Conservation (phyloP, 2,329 filamentous ascomycete species). For the Alternaria longipes region DNA sequence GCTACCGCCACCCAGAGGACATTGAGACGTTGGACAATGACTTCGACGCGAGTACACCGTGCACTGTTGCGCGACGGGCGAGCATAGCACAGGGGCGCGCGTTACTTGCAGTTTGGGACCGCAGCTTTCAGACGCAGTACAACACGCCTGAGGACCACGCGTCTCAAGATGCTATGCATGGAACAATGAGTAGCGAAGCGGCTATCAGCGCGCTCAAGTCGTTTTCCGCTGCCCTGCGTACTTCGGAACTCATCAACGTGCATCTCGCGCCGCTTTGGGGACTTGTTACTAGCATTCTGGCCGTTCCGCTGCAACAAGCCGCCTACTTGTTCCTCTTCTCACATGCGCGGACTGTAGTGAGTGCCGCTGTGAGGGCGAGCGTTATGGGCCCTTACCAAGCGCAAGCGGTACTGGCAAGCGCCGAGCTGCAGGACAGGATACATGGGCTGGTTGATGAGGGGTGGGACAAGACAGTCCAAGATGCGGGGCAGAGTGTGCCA, state of each 20-base stretch:
- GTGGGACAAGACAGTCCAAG: constrained; percentile 67
- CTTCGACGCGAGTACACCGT: constrained; percentile 78
- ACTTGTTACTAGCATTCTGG: constrained; percentile 69
- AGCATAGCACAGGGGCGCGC: constrained; percentile 80
- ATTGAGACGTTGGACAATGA: constrained; percentile 74
- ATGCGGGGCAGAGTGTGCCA: constrained; percentile 78
- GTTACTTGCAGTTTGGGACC: constrained; percentile 78
- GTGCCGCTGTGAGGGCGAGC: constrained; percentile 78
- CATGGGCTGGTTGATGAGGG: constrained; percentile 66
- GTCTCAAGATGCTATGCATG: background rate
- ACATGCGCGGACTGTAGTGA: constrained; percentile 79
- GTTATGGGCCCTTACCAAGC: constrained; percentile 84
- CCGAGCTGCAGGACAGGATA: constrained; percentile 66
- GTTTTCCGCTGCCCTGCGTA: constrained; percentile 45
- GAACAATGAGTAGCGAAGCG: background rate
- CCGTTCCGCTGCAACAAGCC: constrained; percentile 68
- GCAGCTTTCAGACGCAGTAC: constrained; percentile 64
- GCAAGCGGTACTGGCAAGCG: constrained; percentile 74
- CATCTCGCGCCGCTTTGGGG: constrained; percentile 79
- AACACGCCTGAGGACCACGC: background rate
- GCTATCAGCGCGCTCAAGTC: constrained; percentile 37
- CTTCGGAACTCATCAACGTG: constrained; percentile 52
- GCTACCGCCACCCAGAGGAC: constrained; percentile 63
- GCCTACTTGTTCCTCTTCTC: constrained; percentile 79
- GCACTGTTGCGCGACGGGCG: constrained; percentile 79